Base-by-base conservation (phyloP, 2,329 filamentous ascomycete species). In the Claviceps maximensis region DNA sequence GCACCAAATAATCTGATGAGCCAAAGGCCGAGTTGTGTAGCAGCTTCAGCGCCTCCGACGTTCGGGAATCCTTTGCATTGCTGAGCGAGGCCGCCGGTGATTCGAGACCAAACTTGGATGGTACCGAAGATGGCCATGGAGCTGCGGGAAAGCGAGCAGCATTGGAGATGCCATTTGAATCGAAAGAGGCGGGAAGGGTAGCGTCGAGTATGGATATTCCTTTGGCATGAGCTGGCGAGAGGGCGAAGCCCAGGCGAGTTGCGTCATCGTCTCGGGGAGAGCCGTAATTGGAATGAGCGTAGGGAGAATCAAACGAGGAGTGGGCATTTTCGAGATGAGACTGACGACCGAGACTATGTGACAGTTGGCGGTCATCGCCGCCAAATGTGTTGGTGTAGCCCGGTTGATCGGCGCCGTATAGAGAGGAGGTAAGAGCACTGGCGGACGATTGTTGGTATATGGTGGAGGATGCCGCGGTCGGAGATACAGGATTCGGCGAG, bases 141-240 rank as follows among this genome's bases (percentile, higher is more conserved):
- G 87, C 93, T 33, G 70, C 73, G 19, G 75, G 75, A 65, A 90
- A 89, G 55, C 89, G 82, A 19, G 91, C 90, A 57, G 89, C 89
- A 66, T 91, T 87, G 12, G 90, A 96, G 51, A 96, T 87, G 49
- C 90, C 91, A 63, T 96, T 93, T 61, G 89, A 95, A 69, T 97
- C 93, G 66, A 97, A 96, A 0, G 91, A 97, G 9, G 90, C 88
- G 1, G 93, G 93, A 9, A 97, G 78, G 17, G 89, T 89, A 2
- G 89, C 93, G 70, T 97, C 91, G 57, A 96, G 78, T 15, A 94
- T 87, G n/a, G 87, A 93, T n/a, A 95, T 67, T 2, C 78, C 80
- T 60, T 81, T 84, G 51, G 81, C 80, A 60, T 81, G 80, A 49
- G 78, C 78, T 0, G 90, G 89, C 15, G 90, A 95, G 51, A 93